Conservation (phyloP, 768 basidiomycete species). For the Cantharellus anzutake region DNA sequence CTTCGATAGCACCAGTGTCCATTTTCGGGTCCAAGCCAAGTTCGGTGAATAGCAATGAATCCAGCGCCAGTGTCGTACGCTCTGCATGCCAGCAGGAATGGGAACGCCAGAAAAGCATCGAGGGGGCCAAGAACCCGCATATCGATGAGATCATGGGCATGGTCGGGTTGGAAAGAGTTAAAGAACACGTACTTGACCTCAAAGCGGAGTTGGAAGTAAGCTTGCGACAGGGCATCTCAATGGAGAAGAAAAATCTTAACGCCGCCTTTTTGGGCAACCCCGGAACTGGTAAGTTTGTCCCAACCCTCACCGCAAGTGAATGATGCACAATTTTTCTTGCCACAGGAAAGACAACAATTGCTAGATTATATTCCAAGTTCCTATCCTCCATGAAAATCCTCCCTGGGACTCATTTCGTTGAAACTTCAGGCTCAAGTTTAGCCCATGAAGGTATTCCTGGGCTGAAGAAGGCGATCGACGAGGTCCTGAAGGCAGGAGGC, state of each 20-base stretch:
- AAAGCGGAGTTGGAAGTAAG: conserved; percentile 29
- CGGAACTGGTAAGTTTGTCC: conserved; percentile 37
- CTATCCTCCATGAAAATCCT: conserved; percentile 34
- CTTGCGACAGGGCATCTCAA: conserved; percentile 31
- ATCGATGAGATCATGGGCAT: conserved; percentile 51
- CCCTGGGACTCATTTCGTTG: conserved; percentile 33
- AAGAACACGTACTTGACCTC: conserved; percentile 36
- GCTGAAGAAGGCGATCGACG: conserved; percentile 30
- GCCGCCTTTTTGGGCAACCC: conserved; percentile 48
- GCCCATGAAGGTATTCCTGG: conserved; percentile 37
- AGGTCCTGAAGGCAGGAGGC: conserved; percentile 32
- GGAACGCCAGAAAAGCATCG: conserved; percentile 35
- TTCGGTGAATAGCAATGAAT: neutral
- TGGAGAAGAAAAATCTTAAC: conserved; percentile 41
- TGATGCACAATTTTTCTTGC: neutral
- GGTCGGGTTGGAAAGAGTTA: conserved; percentile 51
- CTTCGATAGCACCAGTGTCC: neutral
- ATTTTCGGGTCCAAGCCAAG: neutral
- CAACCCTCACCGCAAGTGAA: neutral
- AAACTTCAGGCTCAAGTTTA: conserved; percentile 43
- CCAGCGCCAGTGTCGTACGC: neutral
- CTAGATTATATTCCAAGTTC: conserved; percentile 42
- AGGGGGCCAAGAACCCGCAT: conserved; percentile 31
- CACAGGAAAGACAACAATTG: conserved; percentile 51
- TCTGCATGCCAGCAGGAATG: conserved; percentile 23